Evolutionary conservation across 768 basidiomycete species (phyloP), one percentile per base, ranked within the genome.

Genomic region (Daedaleopsis sinensis): DNA sequence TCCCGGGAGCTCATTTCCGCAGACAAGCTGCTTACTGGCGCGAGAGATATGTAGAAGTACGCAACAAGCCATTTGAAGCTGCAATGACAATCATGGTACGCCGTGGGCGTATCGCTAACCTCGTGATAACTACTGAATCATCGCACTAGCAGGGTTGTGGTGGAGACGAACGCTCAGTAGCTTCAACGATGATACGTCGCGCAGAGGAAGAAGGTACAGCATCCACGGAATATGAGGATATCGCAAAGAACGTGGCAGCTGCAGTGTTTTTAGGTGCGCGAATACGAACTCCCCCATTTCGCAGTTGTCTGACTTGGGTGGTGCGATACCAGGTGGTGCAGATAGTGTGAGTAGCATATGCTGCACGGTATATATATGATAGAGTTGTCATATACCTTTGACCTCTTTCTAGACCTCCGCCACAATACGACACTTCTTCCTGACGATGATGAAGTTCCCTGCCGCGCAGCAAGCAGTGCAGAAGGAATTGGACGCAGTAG

Each of bases 301-400:
- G 35, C 4, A 47, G 2, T 19, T 35, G 27, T 32, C 15, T 23
- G 10, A 18, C 21, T 39, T 8, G 13, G 13, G 37, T 13, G 5
- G 3, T 18, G 27, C 36, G n/a, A 16, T 36, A 9, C 8, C 50
- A 58, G 57, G 50, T 2, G 57, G 57, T 11, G 57, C 57, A 15
- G 57, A 58, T 12, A 58, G 50, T 32, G 57, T 58, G 42, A 8
- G 57, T 44, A 2, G 23, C 48, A 8, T 12, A 18, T 12, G 5
- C 7, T 36, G 67, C 1, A 72, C 71, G 50, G 73, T 78, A 48
- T 81, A 81, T 65, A 59, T 55, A 8, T n/a, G n/a, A n/a, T n/a
- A n/a, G n/a, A n/a, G n/a, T 77, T 76, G 60, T 60, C 82, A 12
- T 65, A 49, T 37, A 76, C 80, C 27, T 80, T 76, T 1, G 71